Evolutionary conservation across 2,329 filamentous ascomycete genomes (phyloP).

Genomic region (Nannizziopsis arthrosporioides): DNA sequence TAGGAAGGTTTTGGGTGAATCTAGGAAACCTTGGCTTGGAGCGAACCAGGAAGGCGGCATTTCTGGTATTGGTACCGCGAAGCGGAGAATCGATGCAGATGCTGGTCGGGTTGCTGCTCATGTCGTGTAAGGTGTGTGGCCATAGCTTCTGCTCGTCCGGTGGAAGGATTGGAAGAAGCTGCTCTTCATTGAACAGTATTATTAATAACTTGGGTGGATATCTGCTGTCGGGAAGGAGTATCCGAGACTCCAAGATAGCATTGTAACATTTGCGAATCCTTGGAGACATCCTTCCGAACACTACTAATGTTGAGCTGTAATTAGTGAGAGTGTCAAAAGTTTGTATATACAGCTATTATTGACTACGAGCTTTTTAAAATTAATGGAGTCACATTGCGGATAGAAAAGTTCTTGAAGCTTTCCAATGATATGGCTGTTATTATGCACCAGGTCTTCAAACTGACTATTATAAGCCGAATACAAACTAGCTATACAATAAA

Average conservation of each 20-base stretch:
- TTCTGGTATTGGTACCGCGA: slow-evolving; percentile 72
- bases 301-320: no score
- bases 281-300: no score
- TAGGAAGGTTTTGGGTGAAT: slow-evolving; percentile 70
- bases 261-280: not conserved
- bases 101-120: slow-evolving; percentile 8
- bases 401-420: no score
- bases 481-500: no score
- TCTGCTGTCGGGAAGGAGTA: not conserved
- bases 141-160: not conserved
- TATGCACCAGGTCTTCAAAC: no score
- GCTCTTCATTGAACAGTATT: not conserved
- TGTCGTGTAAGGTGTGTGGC: not conserved
- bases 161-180: not conserved
- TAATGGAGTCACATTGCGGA: no score
- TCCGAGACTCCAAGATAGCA: not conserved
- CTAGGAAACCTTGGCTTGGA: slow-evolving; percentile 90
- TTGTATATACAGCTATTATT: no score
- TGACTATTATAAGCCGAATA: no score
- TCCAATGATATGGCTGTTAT: no score
- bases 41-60: slow-evolving; percentile 72
- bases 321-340: no score
- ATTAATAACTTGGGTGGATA: not conserved
- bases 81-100: slow-evolving; percentile 49
- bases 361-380: no score